Percentiles rank a stretch among this genome's conserved stretches.
phyloP scores from a whole-genome alignment of 345 rosid species.

The Geranium rotundifolium region DNA sequence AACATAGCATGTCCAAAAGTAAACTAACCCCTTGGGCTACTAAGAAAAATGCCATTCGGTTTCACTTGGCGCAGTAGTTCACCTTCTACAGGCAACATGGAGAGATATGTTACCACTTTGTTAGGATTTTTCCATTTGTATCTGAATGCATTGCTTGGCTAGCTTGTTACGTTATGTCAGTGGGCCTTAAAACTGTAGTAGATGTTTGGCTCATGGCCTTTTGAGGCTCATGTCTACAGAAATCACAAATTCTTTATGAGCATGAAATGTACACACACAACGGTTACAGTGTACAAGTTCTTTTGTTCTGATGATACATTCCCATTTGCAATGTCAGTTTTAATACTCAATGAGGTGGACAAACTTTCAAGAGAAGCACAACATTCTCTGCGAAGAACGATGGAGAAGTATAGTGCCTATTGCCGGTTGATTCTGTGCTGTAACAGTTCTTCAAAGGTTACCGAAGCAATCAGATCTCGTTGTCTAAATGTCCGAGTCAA shows the following conservation, averaged over 20 bases:
- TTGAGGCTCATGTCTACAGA: background rate
- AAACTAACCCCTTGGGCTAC: too few relatives aligned
- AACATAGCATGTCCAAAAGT: too few relatives aligned
- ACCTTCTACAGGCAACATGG: too few relatives aligned
- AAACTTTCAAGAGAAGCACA: conserved; percentile 99
- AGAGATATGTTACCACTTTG: background rate
- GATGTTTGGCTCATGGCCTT: background rate
- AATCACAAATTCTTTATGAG: background rate
- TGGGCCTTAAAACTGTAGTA: background rate
- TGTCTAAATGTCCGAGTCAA: conserved; percentile 81
- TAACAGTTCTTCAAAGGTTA: conserved; percentile 90
- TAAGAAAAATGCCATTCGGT: too few relatives aligned
- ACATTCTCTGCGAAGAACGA: conserved; percentile 92
- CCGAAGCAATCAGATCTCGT: conserved; percentile 96
- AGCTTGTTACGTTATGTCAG: background rate
- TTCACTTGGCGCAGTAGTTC: too few relatives aligned
- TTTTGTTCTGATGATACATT: conserved; percentile 9
- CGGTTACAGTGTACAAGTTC: background rate
- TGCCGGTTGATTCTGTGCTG: conserved; percentile 90
- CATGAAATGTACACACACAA: background rate
- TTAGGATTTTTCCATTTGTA: background rate
- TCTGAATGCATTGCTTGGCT: background rate
- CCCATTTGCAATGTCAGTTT: conserved; percentile 33
- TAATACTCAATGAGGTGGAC: conserved; percentile 96
- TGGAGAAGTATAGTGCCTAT: conserved; percentile 92